These are phyloP conservation scores for Arachis monticola DNA, from an alignment of 331 rosid species.

Conservation along the genomic window DNA sequence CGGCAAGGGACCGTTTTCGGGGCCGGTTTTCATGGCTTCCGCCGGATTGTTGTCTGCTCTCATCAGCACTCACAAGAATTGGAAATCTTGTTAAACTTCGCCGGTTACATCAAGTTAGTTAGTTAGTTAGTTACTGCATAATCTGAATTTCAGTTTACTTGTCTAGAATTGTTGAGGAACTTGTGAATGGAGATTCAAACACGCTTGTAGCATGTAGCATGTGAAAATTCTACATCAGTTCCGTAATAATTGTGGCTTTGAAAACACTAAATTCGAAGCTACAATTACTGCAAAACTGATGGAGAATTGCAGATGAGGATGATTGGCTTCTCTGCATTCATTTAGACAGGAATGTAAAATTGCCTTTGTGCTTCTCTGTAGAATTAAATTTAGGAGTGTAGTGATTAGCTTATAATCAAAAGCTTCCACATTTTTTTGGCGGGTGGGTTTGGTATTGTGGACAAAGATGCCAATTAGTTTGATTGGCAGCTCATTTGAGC, in stretches of 20 bases:
- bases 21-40: conserved; percentile 55
- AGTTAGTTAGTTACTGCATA: too few relatives aligned
- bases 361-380: neutral
- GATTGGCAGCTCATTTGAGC: neutral
- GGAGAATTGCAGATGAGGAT: neutral
- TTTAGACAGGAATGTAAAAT: neutral
- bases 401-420: neutral
- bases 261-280: too few relatives aligned
- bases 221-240: neutral
- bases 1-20: conserved; percentile 60
- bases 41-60: conserved; percentile 79
- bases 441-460: too few relatives aligned
- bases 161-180: too few relatives aligned
- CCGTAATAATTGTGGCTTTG: too few relatives aligned
- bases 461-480: neutral
- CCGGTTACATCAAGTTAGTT: too few relatives aligned
- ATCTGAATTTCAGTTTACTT: too few relatives aligned
- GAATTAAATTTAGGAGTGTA: neutral
- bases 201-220: neutral
- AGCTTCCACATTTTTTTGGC: too few relatives aligned
- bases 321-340: neutral
- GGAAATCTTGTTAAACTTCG: conserved; percentile 64
- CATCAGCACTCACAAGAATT: conserved; percentile 85
- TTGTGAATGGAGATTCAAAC: too few relatives aligned
- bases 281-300: too few relatives aligned